Conservation (phyloP, 805 yeast species). For the Hagleromyces aurorensis region DNA sequence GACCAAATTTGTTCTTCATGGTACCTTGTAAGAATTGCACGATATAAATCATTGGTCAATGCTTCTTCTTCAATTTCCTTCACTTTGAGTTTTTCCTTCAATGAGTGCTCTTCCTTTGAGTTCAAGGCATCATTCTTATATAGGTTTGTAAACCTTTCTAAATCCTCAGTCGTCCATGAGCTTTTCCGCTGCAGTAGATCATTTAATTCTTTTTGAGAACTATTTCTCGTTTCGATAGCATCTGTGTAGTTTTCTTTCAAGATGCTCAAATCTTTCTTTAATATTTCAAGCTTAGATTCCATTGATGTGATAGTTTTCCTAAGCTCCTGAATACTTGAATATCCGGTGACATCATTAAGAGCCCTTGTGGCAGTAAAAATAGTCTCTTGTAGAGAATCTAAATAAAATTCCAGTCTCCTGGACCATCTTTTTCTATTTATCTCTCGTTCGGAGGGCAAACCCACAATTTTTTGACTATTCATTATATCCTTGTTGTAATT, state of each 20-base stretch:
- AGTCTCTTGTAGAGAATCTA: slow-evolving; percentile 50
- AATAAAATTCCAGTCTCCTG: slow-evolving; percentile 40
- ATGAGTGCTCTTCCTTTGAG: slow-evolving; percentile 48
- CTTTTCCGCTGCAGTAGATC: slow-evolving; percentile 80
- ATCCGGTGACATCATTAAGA: slow-evolving; percentile 88
- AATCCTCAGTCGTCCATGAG: slow-evolving; percentile 69
- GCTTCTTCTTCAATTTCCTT: slow-evolving; percentile 62
- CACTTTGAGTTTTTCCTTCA: slow-evolving; percentile 41
- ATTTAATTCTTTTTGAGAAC: slow-evolving; percentile 77
- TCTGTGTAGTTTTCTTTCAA: slow-evolving; percentile 46
- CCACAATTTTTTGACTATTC: slow-evolving; percentile 27
- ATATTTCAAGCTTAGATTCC: slow-evolving; percentile 44
- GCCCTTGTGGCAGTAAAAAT: slow-evolving; percentile 55
- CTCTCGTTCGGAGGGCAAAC: slow-evolving; percentile 41
- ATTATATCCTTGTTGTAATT: slow-evolving; percentile 34
- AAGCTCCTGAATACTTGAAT: slow-evolving; percentile 66
- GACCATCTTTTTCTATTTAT: slow-evolving; percentile 34
- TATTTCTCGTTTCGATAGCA: slow-evolving; percentile 56
- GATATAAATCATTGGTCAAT: slow-evolving; percentile 57
- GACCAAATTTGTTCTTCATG: slow-evolving; percentile 99
- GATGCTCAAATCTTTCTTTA: slow-evolving; percentile 40
- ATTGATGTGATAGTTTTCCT: slow-evolving; percentile 48
- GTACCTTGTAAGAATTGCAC: slow-evolving; percentile 76
- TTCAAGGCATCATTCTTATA: slow-evolving; percentile 76
- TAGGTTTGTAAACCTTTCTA: slow-evolving; percentile 75